Evolutionary conservation across 345 rosid genomes (phyloP), one percentile per base, ranked within the genome.

Genomic region (Noccaea bulbosa): DNA sequence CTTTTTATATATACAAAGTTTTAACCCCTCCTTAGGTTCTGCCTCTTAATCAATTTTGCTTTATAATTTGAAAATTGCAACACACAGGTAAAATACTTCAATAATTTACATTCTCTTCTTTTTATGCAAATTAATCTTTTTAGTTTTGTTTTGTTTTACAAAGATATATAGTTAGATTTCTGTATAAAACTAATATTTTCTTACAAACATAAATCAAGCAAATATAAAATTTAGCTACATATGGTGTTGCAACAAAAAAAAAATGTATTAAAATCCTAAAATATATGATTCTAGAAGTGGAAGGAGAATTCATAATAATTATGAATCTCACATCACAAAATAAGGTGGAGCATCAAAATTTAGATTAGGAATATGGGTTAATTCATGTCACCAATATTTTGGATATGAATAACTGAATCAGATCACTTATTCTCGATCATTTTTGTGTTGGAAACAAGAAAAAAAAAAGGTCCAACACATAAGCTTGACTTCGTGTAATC

Each of bases 401-500:
- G 30, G 30, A 27, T 27, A 27, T 27, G 30, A 24, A 1, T 24
- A 1, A 24, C 20, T 17, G 22, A 20, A 20, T 20, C 22, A 20
- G 22, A 20, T 20, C 22, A 20, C 22, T 20, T 20, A 20, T 20
- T 20, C 22, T 20, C 2, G 30, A 27, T 27, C 30, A 27, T 27
- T 27, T 27, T 27, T 27, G 30, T 27, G 30, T 27, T 27, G 0
- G 4, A 27, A 27, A 27, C 30, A 27, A 27, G 4, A 3, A 27
- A 27, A 27, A 27, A 2, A 27, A 27, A 20, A 20, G 22, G 46
- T 54, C 16, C 27, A 50, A 5, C 35, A 2, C 22, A 4, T 62
- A 62, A 14, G 16, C 24, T 45, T 54, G 34, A 38, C 48, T 69
- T 69, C 14, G 10, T 46, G 8, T 7, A 57, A 57, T 46, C 57